Percentiles rank a stretch among this genome's conserved stretches.
phyloP scores from a whole-genome alignment of 805 yeast genomes.

The Candida incommunis region DNA sequence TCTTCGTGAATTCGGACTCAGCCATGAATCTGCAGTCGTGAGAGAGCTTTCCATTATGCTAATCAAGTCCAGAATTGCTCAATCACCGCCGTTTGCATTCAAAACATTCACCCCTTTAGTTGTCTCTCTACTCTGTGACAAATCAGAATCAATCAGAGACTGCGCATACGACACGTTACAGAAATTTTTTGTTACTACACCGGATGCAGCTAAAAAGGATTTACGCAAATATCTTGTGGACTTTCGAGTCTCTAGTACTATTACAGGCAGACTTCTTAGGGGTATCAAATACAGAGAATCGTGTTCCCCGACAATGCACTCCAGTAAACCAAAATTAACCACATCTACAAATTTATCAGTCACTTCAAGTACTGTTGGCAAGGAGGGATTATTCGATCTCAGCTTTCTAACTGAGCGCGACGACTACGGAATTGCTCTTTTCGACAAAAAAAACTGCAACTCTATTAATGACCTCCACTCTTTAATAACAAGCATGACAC shows the following conservation, averaged over 20 bases:
- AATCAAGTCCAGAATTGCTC: slow-evolving; percentile 14
- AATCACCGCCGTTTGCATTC: slow-evolving; percentile 17
- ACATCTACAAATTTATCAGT: neutral
- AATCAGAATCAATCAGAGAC: slow-evolving; percentile 10
- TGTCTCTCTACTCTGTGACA: slow-evolving; percentile 17
- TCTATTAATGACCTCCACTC: slow-evolving; percentile 19
- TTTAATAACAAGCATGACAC: slow-evolving; percentile 18
- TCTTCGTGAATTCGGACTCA: slow-evolving; percentile 19
- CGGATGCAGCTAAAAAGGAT: slow-evolving; percentile 30
- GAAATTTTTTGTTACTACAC: slow-evolving; percentile 25
- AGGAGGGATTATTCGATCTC: neutral
- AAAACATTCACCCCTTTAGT: slow-evolving; percentile 21
- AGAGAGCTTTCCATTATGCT: slow-evolving; percentile 14
- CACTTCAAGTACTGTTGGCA: neutral
- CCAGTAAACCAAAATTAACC: neutral
- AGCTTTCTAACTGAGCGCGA: slow-evolving; percentile 13
- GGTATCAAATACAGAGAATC: neutral
- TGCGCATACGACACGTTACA: slow-evolving; percentile 21
- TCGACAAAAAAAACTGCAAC: slow-evolving; percentile 21
- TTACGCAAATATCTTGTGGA: slow-evolving; percentile 22
- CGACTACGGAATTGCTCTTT: slow-evolving; percentile 26
- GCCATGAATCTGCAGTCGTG: slow-evolving; percentile 11
- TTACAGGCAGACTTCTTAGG: slow-evolving; percentile 6
- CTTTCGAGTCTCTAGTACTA: neutral
- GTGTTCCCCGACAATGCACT: neutral